Evolutionary conservation across 441 rosid species (phyloP).

Genomic region (Corymbia calophylla): DNA sequence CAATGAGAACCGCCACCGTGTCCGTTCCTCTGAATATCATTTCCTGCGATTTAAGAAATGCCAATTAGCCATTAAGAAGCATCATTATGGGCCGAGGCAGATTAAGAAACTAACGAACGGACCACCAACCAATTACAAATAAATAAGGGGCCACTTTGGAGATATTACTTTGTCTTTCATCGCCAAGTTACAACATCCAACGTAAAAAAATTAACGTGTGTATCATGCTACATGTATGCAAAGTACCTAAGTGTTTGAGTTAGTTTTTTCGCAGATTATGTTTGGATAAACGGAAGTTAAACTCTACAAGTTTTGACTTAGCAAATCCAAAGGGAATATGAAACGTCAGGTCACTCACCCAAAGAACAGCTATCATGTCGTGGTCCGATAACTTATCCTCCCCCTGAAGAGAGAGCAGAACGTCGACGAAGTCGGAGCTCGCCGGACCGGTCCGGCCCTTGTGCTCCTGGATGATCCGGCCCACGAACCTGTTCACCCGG

Average conservation of each 20-base stretch:
- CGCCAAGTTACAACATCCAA: neutral
- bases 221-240: too few relatives aligned
- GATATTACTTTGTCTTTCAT: neutral
- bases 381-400: slow-evolving; percentile 1
- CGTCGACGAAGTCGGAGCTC: slow-evolving; percentile 5
- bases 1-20: slow-evolving; percentile 5
- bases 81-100: neutral
- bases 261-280: neutral
- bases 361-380: slow-evolving; percentile 15
- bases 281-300: neutral
- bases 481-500: slow-evolving; percentile 6
- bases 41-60: neutral
- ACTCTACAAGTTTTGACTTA: neutral
- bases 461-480: slow-evolving; percentile 8
- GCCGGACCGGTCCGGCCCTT: neutral
- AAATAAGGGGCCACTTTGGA: neutral
- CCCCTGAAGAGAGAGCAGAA: slow-evolving; percentile 9
- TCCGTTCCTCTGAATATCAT: slow-evolving; percentile 14
- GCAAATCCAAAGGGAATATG: neutral
- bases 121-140: neutral
- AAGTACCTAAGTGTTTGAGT: too few relatives aligned
- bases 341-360: slow-evolving; percentile 3
- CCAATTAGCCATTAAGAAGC: neutral
- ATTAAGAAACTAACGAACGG: neutral
- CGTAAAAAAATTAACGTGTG: neutral